Percentiles rank a stretch among this genome's conserved stretches.
Evolutionary conservation across 192 early-diverging fungal species (phyloP).

Genomic region (Podila epicladia): DNA sequence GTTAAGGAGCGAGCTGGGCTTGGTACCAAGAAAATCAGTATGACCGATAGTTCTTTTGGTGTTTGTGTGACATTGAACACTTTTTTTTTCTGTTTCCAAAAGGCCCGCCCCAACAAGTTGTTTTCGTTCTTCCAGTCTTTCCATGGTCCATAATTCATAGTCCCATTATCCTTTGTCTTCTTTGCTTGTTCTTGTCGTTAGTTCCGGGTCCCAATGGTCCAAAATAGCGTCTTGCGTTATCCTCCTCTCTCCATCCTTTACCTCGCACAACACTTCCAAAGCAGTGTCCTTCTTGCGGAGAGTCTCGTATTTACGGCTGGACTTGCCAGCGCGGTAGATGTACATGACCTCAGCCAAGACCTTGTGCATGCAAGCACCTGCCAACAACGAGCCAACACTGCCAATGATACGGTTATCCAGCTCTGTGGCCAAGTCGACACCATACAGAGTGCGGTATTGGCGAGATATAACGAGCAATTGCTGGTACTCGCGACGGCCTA

Average conservation of each 20-base stretch:
- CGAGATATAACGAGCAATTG: constrained; percentile 42
- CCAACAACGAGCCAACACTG: constrained; percentile 39
- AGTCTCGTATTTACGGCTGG: constrained; percentile 39
- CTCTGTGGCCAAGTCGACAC: constrained; percentile 25
- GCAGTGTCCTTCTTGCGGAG: constrained; percentile 43
- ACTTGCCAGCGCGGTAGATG: constrained; percentile 30
- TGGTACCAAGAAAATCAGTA: too few relatives aligned
- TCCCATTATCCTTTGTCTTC: too few relatives aligned
- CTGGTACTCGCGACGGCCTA: constrained; percentile 45
- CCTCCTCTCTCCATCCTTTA: neutral
- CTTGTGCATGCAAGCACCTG: constrained; percentile 37
- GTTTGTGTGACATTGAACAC: neutral
- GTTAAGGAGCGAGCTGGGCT: neutral
- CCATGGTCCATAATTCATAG: neutral
- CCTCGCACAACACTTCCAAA: constrained; percentile 47
- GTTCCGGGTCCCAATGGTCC: too few relatives aligned
- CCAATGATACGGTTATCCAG: constrained; percentile 40
- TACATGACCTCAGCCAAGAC: constrained; percentile 33
- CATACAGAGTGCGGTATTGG: constrained; percentile 23
- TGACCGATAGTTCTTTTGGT: neutral
- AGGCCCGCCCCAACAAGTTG: neutral
- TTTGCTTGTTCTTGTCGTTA: too few relatives aligned
- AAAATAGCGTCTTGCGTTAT: neutral
- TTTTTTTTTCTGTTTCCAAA: neutral
- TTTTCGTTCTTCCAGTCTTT: neutral